Evolutionary conservation across 805 yeast genomes (phyloP).

Genomic region (Candida hispaniensis): DNA sequence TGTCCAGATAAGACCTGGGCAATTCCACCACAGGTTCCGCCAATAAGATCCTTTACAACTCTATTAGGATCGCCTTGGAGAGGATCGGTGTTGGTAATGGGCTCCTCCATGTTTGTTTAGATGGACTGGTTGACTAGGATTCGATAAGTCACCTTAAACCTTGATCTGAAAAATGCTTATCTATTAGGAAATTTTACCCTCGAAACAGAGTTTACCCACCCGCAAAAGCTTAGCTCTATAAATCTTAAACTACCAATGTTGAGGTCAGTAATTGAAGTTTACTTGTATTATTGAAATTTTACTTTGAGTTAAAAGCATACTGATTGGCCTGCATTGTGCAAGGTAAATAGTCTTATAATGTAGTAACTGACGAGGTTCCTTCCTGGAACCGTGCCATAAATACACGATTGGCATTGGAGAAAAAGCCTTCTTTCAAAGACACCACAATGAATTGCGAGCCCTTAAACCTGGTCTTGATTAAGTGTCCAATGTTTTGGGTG

Average conservation of each 20-base stretch:
- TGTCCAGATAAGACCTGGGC: slow-evolving; percentile 95
- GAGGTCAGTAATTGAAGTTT: too few species aligned
- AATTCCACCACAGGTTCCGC: slow-evolving; percentile 92
- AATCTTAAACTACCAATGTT: too few species aligned
- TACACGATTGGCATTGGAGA: slow-evolving; percentile 89
- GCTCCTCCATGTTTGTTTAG: slow-evolving; percentile 7
- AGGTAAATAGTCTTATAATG: too few species aligned
- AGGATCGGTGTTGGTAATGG: slow-evolving; percentile 6
- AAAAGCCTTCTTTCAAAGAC: slow-evolving; percentile 95
- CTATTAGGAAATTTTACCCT: too few species aligned
- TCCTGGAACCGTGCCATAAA: slow-evolving; percentile 92
- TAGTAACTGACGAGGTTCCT: slow-evolving; percentile 78
- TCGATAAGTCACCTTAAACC: too few species aligned
- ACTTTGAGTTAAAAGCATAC: too few species aligned
- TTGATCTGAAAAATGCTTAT: too few species aligned
- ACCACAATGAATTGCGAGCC: slow-evolving; percentile 96
- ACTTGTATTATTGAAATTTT: too few species aligned
- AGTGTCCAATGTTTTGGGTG: slow-evolving; percentile 93
- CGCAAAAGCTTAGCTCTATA: too few species aligned
- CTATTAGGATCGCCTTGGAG: slow-evolving; percentile 21
- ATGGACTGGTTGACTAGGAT: background rate
- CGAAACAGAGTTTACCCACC: too few species aligned
- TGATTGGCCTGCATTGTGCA: too few species aligned
- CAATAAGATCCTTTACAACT: slow-evolving; percentile 67
- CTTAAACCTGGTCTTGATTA: slow-evolving; percentile 87